Evolutionary conservation across 2,329 filamentous ascomycete species (phyloP), one percentile per base, ranked within the genome.

Genomic region (Dactylonectria macrodidyma): DNA sequence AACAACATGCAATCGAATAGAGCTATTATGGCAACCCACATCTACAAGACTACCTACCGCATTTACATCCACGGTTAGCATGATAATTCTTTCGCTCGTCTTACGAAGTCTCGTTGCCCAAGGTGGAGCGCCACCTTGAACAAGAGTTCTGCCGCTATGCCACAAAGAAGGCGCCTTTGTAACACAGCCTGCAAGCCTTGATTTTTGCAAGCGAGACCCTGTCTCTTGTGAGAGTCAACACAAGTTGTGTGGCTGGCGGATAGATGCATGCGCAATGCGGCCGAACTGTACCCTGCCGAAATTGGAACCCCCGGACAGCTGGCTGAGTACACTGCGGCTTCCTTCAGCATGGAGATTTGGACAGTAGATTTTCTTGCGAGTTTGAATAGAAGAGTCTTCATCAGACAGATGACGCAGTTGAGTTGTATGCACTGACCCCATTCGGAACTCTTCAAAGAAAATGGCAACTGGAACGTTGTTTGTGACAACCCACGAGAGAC

Each of bases 171-270:
- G 54, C 64, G 65, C 64, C 62, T 58, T 57, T 9, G 69, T 74
- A 16, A 55, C 65, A 74, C 73, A 26, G 62, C 30, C 55, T 70
- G 66, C 72, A 72, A 56, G 55, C 56, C 72, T 61, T 65, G 59
- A 59, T 50, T 66, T 66, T 36, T 68, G 65, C 70, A 75, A 75
- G 74, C 74, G 74, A 76, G 68, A 57, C 51, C 34, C 36, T 51
- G 66, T 65, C 61, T 50, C 54, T 44, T 33, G 41, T 19, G 58
- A 59, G 34, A n/a, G 58, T 14, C 14, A 54, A 51, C 57, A 59
- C 41, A 52, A 55, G 62, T 16, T 36, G 62, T 36, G 62, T 56
- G 56, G 59, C 56, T 54, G 34, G 38, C 59, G 65, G 62, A 26
- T 55, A 46, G 57, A n/a, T 68, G 68, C 61, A 59, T 51, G 57